These are phyloP conservation scores for Fragilariopsis cylindrus DNA, from an alignment of 108 stramenopile genomes.

Conservation along the genomic window DNA sequence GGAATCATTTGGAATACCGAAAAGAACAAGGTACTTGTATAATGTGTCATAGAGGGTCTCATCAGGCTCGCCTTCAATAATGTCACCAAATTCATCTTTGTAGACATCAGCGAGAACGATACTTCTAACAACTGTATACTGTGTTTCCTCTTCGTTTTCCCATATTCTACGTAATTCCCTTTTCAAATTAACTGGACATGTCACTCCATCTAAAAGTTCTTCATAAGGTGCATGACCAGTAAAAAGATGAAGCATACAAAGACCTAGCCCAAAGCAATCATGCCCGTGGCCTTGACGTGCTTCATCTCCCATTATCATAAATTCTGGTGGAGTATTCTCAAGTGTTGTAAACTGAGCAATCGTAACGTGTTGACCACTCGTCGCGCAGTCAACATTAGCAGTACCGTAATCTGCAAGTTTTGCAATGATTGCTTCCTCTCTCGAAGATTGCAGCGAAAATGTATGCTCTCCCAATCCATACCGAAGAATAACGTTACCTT, in stretches of 20 bases:
- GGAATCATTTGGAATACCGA: slow-evolving; percentile 75
- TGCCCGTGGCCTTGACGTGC: slow-evolving; percentile 88
- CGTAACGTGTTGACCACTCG: slow-evolving; percentile 81
- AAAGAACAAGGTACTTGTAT: slow-evolving; percentile 91
- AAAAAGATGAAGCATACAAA: slow-evolving; percentile 94
- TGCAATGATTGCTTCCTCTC: slow-evolving; percentile 63
- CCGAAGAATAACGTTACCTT: slow-evolving; percentile 55
- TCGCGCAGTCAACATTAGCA: slow-evolving; percentile 74
- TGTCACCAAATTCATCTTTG: slow-evolving; percentile 75
- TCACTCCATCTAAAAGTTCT: slow-evolving; percentile 90
- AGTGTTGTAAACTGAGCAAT: slow-evolving; percentile 95
- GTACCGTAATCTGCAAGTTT: slow-evolving; percentile 99
- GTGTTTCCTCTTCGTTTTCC: slow-evolving; percentile 56
- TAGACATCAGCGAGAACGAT: slow-evolving; percentile 69
- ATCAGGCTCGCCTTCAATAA: slow-evolving; percentile 72
- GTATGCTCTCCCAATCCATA: slow-evolving; percentile 82
- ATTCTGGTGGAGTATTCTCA: slow-evolving; percentile 96
- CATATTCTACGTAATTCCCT: slow-evolving; percentile 72
- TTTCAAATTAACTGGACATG: slow-evolving; percentile 71
- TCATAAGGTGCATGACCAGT: slow-evolving; percentile 97
- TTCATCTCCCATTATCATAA: slow-evolving; percentile 85
- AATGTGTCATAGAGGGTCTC: slow-evolving; percentile 91
- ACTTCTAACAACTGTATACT: slow-evolving; percentile 65
- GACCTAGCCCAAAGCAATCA: slow-evolving; percentile 93
- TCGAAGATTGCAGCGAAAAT: slow-evolving; percentile 65